Percentiles rank a stretch among this genome's conserved stretches.
Conservation (phyloP, 179 eudicot species). For the Beta macrorhiza region DNA sequence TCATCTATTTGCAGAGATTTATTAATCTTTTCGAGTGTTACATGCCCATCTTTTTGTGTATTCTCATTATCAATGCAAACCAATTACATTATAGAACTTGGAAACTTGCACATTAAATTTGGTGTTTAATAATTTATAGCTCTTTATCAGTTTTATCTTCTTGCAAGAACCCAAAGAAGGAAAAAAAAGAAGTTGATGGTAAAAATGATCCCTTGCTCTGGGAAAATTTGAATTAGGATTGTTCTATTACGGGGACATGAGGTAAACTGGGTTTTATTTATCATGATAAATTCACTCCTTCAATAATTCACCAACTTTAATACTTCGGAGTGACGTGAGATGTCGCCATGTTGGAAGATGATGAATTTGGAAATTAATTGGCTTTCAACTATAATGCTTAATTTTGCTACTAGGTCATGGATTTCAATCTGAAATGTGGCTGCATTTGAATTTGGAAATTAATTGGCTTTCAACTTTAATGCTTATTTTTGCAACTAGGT, state of each 20-base stretch:
- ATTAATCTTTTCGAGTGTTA: not conserved
- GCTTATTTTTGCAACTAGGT: not conserved
- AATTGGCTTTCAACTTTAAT: no score
- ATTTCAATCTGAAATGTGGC: not conserved
- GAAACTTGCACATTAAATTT: not conserved
- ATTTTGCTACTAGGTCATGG: not conserved
- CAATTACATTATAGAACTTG: not conserved
- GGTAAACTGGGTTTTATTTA: not conserved
- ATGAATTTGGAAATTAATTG: no score
- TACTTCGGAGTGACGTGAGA: not conserved
- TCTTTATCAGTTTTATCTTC: not conserved
- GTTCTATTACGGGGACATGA: not conserved
- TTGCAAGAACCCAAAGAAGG: not conserved
- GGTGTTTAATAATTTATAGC: not conserved
- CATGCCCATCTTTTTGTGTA: not conserved
- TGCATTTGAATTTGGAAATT: not conserved
- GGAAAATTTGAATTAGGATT: not conserved
- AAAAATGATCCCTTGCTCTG: not conserved
- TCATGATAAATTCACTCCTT: not conserved
- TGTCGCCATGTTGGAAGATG: not conserved
- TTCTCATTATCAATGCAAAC: not conserved
- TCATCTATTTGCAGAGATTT: not conserved
- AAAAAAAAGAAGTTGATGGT: not conserved
- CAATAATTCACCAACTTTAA: not conserved
- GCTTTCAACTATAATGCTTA: not conserved